Conservation (phyloP, 768 basidiomycete species). For the Boletus subcaerulescens region DNA sequence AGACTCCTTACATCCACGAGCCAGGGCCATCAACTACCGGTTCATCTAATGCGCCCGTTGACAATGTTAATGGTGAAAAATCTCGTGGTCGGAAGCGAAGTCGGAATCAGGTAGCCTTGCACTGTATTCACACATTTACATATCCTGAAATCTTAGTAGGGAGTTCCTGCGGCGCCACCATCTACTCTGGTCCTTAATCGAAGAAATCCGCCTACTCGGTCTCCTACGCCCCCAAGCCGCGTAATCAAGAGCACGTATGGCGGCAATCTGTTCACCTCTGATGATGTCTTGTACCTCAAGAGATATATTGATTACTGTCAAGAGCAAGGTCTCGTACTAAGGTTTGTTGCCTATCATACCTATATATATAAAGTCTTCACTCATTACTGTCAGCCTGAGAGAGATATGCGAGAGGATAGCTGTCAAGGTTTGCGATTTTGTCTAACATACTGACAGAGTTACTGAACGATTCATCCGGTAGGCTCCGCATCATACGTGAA, state of each 20-base stretch:
- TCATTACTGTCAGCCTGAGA: slow-evolving; percentile 39
- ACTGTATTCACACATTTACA: neutral
- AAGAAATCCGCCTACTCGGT: slow-evolving; percentile 65
- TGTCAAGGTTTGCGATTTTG: slow-evolving; percentile 53
- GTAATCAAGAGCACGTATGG: slow-evolving; percentile 89
- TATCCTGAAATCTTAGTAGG: slow-evolving; percentile 32
- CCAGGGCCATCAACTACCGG: slow-evolving; percentile 44
- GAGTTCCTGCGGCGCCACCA: slow-evolving; percentile 63
- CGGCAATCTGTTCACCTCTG: slow-evolving; percentile 82
- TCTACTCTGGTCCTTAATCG: slow-evolving; percentile 65
- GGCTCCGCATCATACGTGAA: slow-evolving; percentile 89
- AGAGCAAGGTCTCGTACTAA: slow-evolving; percentile 80
- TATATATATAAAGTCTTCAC: slow-evolving; percentile 24
- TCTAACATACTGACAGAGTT: neutral
- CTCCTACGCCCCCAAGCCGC: slow-evolving; percentile 78
- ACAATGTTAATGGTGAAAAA: slow-evolving; percentile 38
- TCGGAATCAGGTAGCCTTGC: slow-evolving; percentile 49
- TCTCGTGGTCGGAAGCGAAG: slow-evolving; percentile 67
- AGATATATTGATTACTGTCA: slow-evolving; percentile 91
- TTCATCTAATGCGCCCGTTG: slow-evolving; percentile 33
- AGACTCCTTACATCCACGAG: slow-evolving; percentile 55
- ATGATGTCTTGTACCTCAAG: slow-evolving; percentile 80
- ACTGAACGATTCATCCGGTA: slow-evolving; percentile 25
- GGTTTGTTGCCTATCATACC: slow-evolving; percentile 39
- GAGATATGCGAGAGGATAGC: slow-evolving; percentile 89